A percentile compares a stretch with the other conserved stretches of the same genome.
Evolutionary conservation across 1,284 basidiomycete species (phyloP).

Genomic region (Ustilago sp.): DNA sequence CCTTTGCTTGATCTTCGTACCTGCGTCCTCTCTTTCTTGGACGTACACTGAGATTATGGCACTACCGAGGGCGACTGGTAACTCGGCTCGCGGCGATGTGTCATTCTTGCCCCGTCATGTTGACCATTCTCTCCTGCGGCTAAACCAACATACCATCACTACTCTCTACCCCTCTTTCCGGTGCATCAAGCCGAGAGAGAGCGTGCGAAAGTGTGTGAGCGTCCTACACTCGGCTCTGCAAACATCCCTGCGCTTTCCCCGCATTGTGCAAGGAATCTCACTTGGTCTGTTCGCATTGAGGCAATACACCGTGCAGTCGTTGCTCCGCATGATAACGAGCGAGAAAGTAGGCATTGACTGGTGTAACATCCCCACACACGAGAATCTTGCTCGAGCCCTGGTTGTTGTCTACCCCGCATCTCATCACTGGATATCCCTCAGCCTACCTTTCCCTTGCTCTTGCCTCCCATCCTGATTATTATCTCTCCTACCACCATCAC

Average conservation of each 20-base stretch:
- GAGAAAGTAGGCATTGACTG: too few relatives aligned
- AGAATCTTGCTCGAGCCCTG: neutral
- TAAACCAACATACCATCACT: neutral
- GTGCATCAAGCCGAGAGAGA: neutral
- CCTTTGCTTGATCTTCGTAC: slow-evolving; percentile 6
- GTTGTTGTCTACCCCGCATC: neutral
- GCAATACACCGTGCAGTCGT: too few relatives aligned
- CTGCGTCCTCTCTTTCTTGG: neutral
- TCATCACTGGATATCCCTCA: neutral
- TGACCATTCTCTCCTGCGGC: neutral
- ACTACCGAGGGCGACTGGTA: neutral
- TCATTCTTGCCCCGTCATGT: slow-evolving; percentile 25
- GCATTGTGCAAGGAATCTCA: neutral
- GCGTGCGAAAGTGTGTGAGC: neutral
- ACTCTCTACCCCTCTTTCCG: neutral
- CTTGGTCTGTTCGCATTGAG: neutral
- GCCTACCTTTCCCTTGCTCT: neutral
- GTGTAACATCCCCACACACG: neutral
- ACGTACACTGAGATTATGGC: neutral
- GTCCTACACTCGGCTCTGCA: neutral
- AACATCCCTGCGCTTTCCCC: neutral
- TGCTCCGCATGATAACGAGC: too few relatives aligned
- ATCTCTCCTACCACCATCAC: slow-evolving; percentile 10
- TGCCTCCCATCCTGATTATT: neutral
- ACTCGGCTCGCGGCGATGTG: slow-evolving; percentile 10